A percentile compares a stretch with the other conserved stretches of the same genome.
These are phyloP conservation scores for Boletus smithii DNA, from an alignment of 1,284 basidiomycete species.

Conservation along the genomic window DNA sequence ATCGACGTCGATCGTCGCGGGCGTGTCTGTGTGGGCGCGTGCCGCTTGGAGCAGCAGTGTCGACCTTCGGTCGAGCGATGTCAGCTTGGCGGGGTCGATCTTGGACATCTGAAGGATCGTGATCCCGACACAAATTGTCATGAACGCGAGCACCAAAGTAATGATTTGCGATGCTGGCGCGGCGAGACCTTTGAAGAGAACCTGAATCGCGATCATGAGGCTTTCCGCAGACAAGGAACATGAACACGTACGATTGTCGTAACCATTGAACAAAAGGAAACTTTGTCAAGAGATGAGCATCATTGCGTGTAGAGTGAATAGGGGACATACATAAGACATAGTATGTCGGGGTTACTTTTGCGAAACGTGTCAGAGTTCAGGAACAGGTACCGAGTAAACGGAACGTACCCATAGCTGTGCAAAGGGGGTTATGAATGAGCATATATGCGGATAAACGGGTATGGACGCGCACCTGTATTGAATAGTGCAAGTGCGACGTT, in stretches of 20 bases:
- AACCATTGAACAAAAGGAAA: conserved; percentile 75
- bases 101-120: conserved; percentile 96
- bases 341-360: conserved; percentile 80
- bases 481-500: conserved; percentile 96
- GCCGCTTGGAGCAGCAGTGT: conserved; percentile 84
- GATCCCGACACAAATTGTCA: conserved; percentile 87
- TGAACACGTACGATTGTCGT: conserved; percentile 65
- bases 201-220: conserved; percentile 37
- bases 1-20: conserved; percentile 27
- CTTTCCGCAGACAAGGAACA: conserved; percentile 9
- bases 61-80: conserved; percentile 76
- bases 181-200: conserved; percentile 89
- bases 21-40: conserved; percentile 55
- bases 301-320: not conserved
- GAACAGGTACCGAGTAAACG: conserved; percentile 6
- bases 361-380: conserved; percentile 14
- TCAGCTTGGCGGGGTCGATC: conserved; percentile 73
- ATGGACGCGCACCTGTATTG: conserved; percentile 68
- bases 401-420: conserved; percentile 69
- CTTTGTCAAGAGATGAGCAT: conserved; percentile 22
- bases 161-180: conserved; percentile 76
- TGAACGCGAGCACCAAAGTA: conserved; percentile 89
- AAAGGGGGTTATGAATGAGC: conserved; percentile 14
- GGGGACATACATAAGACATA: conserved; percentile 70
- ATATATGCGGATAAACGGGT: not conserved